These are phyloP conservation scores for Suhomyces guaymorum DNA, from an alignment of 1,139 yeast species.

Conservation along the genomic window DNA sequence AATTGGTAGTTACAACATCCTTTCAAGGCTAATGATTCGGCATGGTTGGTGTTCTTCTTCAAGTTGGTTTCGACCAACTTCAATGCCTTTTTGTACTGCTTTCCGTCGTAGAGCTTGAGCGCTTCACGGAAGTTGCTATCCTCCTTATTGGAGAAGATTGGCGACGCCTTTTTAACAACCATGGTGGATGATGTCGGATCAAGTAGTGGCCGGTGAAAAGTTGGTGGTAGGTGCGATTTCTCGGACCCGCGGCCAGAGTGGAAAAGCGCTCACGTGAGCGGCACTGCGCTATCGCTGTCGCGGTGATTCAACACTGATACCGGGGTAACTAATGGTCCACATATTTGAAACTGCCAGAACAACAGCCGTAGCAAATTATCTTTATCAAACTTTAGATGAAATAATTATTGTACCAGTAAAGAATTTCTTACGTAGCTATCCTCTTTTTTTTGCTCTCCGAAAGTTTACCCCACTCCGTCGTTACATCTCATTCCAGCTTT, in stretches of 20 bases:
- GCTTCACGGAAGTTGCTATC: conserved; percentile 78
- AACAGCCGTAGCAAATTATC: no score
- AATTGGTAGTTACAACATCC: conserved; percentile 62
- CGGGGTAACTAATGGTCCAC: no score
- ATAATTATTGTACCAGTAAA: no score
- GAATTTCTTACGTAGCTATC: no score
- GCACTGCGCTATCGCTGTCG: no score
- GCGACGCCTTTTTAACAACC: conserved; percentile 30
- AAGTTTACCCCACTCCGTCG: no score
- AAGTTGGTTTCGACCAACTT: conserved; percentile 73
- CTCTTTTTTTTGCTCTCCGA: no score
- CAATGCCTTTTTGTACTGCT: conserved; percentile 84
- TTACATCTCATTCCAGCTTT: no score
- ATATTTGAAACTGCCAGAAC: no score
- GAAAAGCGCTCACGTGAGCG: conserved; percentile 1
- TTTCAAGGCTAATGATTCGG: conserved; percentile 82
- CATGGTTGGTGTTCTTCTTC: conserved; percentile 74
- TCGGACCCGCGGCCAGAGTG: no score
- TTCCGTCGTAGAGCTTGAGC: conserved; percentile 74
- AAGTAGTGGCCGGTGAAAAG: conserved; percentile 1
- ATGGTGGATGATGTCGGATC: conserved; percentile 14
- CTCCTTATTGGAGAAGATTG: conserved; percentile 53
- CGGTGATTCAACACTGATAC: no score
- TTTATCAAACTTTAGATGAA: no score
- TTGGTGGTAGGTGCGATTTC: not conserved